Conservation (phyloP, 371 early-diverging fungal species). For the Encephalitozoon romaleae region DNA sequence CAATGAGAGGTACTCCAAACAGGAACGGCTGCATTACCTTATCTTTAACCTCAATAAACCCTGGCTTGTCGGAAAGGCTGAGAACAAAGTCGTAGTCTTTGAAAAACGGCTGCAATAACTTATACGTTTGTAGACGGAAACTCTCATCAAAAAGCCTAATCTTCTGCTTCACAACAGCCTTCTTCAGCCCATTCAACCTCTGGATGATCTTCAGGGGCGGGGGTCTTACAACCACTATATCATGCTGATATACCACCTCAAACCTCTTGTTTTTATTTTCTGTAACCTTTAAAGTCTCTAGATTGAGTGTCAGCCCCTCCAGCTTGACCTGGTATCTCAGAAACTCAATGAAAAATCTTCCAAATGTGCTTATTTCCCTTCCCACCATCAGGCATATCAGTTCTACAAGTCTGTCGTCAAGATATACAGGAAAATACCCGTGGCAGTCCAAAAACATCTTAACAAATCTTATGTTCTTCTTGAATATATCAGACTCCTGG, state of each 20-base stretch:
- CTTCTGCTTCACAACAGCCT: background rate
- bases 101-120: background rate
- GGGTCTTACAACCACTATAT: background rate
- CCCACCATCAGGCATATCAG: conserved; percentile 9
- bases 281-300: background rate
- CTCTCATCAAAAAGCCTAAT: background rate
- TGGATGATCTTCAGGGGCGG: background rate
- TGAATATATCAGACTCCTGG: background rate
- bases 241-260: background rate
- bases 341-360: conserved; percentile 18
- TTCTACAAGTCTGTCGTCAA: conserved; percentile 33
- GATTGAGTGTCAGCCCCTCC: background rate
- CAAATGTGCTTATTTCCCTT: conserved; percentile 12
- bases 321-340: background rate
- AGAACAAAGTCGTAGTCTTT: conserved; percentile 41
- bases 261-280: background rate
- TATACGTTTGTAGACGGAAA: background rate
- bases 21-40: background rate
- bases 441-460: conserved; percentile 19
- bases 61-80: conserved; percentile 4
- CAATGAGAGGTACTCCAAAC: background rate
- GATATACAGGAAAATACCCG: conserved; percentile 38
- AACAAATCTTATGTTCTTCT: background rate
- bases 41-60: conserved; percentile 13
- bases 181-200: background rate